Percentiles rank a stretch among this genome's conserved stretches.
These are phyloP conservation scores for Coniophora puteana DNA, from an alignment of 1,284 basidiomycete species.

Conservation along the genomic window DNA sequence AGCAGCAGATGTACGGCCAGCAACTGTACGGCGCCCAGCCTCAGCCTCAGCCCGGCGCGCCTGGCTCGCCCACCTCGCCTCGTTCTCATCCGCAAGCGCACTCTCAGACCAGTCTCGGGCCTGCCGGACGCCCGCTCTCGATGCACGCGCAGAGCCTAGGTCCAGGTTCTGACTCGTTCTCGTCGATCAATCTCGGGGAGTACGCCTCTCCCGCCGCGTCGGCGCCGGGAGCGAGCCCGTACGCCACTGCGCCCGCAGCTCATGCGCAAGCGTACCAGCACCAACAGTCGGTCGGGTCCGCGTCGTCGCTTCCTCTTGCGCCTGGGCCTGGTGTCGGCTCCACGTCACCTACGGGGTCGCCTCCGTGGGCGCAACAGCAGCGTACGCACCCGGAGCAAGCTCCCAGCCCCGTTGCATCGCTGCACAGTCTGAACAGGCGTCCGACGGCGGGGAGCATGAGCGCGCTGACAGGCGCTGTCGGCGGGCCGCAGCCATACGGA, in stretches of 20 bases:
- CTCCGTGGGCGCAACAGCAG: constrained; percentile 5
- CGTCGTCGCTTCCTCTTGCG: too few relatives aligned
- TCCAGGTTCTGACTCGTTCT: constrained; percentile 11
- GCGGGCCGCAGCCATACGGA: constrained; percentile 6
- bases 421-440: neutral
- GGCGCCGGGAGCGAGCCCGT: constrained; percentile 18
- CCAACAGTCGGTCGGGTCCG: too few relatives aligned
- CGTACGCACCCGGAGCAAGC: neutral
- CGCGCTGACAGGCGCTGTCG: too few relatives aligned
- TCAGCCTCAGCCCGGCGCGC: neutral
- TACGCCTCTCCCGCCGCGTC: constrained; percentile 1
- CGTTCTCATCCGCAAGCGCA: constrained; percentile 7
- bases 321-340: neutral
- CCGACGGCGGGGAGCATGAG: neutral
- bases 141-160: constrained; percentile 15
- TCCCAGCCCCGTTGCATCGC: constrained; percentile 1
- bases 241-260: too few relatives aligned
- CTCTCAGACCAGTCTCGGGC: constrained; percentile 3
- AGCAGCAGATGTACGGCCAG: too few relatives aligned
- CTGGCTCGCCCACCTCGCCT: neutral
- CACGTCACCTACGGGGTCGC: constrained; percentile 1
- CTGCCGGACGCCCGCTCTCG: constrained; percentile 11
- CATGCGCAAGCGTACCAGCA: constrained; percentile 13
- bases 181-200: too few relatives aligned
- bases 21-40: too few relatives aligned